Conservation (phyloP, 805 yeast species). For the Schwanniomyces sp. region DNA sequence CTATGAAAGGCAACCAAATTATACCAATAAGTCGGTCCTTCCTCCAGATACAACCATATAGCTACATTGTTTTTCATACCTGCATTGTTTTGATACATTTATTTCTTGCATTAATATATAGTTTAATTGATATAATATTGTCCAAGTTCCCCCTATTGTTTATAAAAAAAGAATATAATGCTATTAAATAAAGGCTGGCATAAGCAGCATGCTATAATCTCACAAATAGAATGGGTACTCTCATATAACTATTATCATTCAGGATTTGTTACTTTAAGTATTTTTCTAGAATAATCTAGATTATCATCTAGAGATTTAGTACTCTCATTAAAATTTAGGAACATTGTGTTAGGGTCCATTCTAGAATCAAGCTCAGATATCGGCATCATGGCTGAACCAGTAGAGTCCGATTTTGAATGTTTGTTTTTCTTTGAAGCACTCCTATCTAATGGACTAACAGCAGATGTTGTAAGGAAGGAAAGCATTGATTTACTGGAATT, state of each 20-base stretch:
- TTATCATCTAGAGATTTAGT: constrained; percentile 33
- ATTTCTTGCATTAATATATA: neutral
- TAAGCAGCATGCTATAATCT: neutral
- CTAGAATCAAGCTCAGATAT: constrained; percentile 28
- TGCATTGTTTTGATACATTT: neutral
- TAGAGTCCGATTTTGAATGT: constrained; percentile 10
- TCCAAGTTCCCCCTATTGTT: neutral
- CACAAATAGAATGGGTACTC: neutral
- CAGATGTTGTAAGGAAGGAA: constrained; percentile 18
- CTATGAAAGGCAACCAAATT: constrained; percentile 82
- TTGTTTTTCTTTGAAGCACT: constrained; percentile 29
- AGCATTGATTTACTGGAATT: constrained; percentile 35
- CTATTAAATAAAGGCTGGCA: neutral
- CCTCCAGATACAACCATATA: neutral
- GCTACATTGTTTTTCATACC: neutral
- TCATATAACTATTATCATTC: neutral
- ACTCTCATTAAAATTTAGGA: constrained; percentile 22
- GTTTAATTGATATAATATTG: neutral
- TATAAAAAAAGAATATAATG: neutral
- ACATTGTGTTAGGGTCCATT: constrained; percentile 27
- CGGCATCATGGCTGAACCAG: constrained; percentile 27
- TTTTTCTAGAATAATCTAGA: constrained; percentile 32
- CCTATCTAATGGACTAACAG: constrained; percentile 20
- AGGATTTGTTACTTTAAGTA: constrained; percentile 27
- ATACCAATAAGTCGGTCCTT: constrained; percentile 24